Evolutionary conservation across 768 basidiomycete genomes (phyloP).

Genomic region (Chalciporus sphaerocephalus): DNA sequence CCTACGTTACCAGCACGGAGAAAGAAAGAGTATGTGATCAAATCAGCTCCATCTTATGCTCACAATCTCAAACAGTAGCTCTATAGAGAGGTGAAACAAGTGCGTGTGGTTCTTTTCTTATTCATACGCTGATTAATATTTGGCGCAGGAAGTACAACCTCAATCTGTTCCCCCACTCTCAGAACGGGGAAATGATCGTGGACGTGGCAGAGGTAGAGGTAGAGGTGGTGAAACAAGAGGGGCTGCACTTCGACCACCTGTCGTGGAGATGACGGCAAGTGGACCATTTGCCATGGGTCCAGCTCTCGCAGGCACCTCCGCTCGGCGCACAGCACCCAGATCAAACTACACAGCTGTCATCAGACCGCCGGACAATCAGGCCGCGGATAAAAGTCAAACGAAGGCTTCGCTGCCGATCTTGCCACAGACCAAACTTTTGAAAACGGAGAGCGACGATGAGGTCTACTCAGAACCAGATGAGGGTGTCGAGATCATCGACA

Average conservation of each 20-base stretch:
- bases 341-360: constrained; percentile 53
- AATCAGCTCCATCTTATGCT: not conserved
- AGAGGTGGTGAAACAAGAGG: constrained; percentile 52
- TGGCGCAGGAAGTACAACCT: constrained; percentile 45
- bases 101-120: constrained; percentile 29
- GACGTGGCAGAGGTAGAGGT: constrained; percentile 47
- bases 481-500: constrained; percentile 82
- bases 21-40: constrained; percentile 69
- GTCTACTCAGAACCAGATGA: constrained; percentile 85
- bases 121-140: constrained; percentile 4
- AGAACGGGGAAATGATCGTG: constrained; percentile 42
- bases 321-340: constrained; percentile 47
- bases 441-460: constrained; percentile 51
- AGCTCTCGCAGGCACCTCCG: constrained; percentile 54
- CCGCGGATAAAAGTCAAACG: constrained; percentile 10
- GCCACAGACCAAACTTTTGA: constrained; percentile 25
- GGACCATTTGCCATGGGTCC: constrained; percentile 89
- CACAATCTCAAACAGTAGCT: constrained; percentile 14
- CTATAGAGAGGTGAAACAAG: constrained; percentile 61
- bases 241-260: constrained; percentile 41
- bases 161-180: constrained; percentile 30
- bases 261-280: constrained; percentile 75
- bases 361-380: constrained; percentile 23
- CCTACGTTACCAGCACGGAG: constrained; percentile 72
- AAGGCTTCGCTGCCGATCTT: not conserved